These are phyloP conservation scores for Aspergillus pseudoglaucus DNA, from an alignment of 2,329 filamentous ascomycete species.

Conservation along the genomic window DNA sequence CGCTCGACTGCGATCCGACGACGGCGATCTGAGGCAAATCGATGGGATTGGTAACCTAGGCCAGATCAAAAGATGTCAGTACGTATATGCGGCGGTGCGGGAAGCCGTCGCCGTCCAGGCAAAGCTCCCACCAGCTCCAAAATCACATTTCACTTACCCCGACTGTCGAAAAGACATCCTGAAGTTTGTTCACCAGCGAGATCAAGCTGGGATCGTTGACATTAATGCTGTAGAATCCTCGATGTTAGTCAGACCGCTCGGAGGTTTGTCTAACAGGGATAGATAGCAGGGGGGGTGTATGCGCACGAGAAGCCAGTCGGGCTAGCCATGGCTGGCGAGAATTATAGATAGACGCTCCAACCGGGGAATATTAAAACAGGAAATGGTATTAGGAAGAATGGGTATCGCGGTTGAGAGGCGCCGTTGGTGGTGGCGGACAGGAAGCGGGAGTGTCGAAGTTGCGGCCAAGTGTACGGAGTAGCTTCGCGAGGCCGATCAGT, in stretches of 20 bases:
- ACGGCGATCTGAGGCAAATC: conserved; percentile 97
- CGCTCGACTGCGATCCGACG: conserved; percentile 96
- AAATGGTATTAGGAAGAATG: not conserved
- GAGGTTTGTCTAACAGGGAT: conserved; percentile 14
- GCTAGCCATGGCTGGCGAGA: conserved; percentile 39
- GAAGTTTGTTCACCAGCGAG: conserved; percentile 93
- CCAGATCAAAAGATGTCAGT: conserved; percentile 24
- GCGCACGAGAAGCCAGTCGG: conserved; percentile 42
- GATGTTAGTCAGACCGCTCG: conserved; percentile 17
- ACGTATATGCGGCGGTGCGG: not conserved
- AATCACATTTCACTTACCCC: conserved; percentile 52
- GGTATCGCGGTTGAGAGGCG: not conserved
- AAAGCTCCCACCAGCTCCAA: not conserved
- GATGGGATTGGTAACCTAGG: conserved; percentile 92
- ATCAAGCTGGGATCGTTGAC: conserved; percentile 65
- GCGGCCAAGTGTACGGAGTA: conserved; percentile 1
- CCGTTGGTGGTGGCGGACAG: not conserved
- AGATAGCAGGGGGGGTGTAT: conserved; percentile 13
- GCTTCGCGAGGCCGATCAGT: not conserved
- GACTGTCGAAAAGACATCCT: conserved; percentile 98
- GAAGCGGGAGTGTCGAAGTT: conserved; percentile 1
- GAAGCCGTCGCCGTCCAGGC: not conserved
- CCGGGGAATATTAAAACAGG: conserved; percentile 1
- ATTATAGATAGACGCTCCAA: conserved; percentile 3
- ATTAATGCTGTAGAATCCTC: conserved; percentile 51